phyloP scores from a whole-genome alignment of 306 rosid genomes.

The Cucurbita ficifolia region DNA sequence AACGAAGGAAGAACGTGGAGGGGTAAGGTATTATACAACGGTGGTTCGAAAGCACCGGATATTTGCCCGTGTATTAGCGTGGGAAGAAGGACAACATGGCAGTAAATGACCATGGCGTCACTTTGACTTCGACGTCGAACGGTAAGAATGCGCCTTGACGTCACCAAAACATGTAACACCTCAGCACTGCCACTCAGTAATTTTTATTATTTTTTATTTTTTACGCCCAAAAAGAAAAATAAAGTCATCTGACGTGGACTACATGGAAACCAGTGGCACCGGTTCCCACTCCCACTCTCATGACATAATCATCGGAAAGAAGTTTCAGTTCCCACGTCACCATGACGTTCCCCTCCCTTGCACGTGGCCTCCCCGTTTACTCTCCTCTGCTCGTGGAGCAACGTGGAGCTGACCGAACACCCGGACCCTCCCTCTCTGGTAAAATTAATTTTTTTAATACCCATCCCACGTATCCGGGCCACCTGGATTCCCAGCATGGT shows the following conservation, averaged over 20 bases:
- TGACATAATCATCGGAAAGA: constrained; percentile 51
- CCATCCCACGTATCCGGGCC: background rate
- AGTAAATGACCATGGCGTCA: constrained; percentile 30
- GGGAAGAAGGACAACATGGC: constrained; percentile 40
- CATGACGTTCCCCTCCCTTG: constrained; percentile 29
- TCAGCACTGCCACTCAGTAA: background rate
- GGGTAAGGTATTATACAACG: background rate
- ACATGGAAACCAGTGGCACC: background rate
- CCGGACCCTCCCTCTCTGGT: background rate
- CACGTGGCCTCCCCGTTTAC: constrained; percentile 45
- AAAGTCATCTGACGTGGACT: constrained; percentile 34
- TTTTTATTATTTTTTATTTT: background rate
- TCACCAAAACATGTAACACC: constrained; percentile 25
- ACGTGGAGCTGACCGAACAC: background rate
- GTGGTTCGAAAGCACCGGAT: constrained; percentile 16
- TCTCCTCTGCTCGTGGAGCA: constrained; percentile 42
- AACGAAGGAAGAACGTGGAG: background rate
- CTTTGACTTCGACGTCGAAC: constrained; percentile 41
- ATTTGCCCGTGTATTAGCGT: constrained; percentile 31
- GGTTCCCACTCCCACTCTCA: constrained; percentile 10
- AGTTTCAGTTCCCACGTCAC: constrained; percentile 29
- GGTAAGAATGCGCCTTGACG: constrained; percentile 45
- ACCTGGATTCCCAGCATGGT: constrained; percentile 20
- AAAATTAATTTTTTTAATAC: background rate
- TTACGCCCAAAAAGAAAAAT: no score